These are phyloP conservation scores for Zizania palustris DNA, from an alignment of 202 grass and related monocot species.

Conservation along the genomic window DNA sequence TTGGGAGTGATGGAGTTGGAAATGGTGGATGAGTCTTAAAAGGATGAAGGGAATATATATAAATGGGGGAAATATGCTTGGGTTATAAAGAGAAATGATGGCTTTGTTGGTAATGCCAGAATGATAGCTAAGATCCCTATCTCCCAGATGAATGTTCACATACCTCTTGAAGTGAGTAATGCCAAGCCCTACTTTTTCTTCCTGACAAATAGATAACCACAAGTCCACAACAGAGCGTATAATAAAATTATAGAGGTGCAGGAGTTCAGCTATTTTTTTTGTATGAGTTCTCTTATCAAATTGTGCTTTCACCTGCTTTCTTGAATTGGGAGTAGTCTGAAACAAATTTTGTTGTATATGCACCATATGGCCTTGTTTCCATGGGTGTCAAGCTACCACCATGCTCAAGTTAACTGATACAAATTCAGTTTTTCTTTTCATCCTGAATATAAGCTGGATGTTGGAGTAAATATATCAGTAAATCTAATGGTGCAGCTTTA, in stretches of 20 bases:
- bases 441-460: background rate
- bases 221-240: background rate
- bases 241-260: background rate
- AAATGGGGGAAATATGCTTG: slow-evolving; percentile 4
- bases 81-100: background rate
- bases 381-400: background rate
- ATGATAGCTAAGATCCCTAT: background rate
- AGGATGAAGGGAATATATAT: slow-evolving; percentile 12
- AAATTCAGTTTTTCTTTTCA: slow-evolving; percentile 12
- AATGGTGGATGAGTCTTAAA: slow-evolving; percentile 7
- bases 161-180: no score
- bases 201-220: background rate
- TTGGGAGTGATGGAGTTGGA: slow-evolving; percentile 11
- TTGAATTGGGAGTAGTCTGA: background rate
- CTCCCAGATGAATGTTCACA: background rate
- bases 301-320: slow-evolving; percentile 13
- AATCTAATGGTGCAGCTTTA: background rate
- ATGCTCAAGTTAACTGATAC: slow-evolving; percentile 1
- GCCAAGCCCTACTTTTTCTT: background rate
- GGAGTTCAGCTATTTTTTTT: background rate
- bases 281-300: slow-evolving; percentile 1
- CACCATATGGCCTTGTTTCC: background rate
- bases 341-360: slow-evolving; percentile 6
- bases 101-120: background rate
- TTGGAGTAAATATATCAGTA: background rate